Evolutionary conservation across 2,329 filamentous ascomycete genomes (phyloP).

Genomic region (Xylaria hypoxylon): DNA sequence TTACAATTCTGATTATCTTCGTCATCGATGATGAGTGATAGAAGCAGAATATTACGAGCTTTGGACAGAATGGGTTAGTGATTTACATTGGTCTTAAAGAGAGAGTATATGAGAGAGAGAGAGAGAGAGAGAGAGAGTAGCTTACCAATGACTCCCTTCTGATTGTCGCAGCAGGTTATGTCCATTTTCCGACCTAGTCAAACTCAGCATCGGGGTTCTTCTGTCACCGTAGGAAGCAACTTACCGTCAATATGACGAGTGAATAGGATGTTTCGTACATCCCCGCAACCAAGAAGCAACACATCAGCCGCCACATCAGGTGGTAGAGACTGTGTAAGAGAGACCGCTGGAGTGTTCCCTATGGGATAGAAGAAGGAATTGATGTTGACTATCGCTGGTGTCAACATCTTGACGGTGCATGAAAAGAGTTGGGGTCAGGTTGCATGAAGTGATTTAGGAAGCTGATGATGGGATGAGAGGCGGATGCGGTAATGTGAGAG

Average conservation of each 20-base stretch:
- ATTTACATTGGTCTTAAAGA: neutral
- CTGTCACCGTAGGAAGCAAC: slow-evolving; percentile 43
- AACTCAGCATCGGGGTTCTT: slow-evolving; percentile 33
- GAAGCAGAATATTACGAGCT: slow-evolving; percentile 65
- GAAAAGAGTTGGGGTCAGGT: no score
- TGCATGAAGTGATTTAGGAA: neutral
- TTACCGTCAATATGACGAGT: slow-evolving; percentile 58
- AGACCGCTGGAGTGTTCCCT: slow-evolving; percentile 39
- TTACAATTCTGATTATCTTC: slow-evolving; percentile 39
- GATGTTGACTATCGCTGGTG: slow-evolving; percentile 16
- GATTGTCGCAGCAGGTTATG: slow-evolving; percentile 67
- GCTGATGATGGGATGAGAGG: no score
- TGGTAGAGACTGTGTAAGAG: slow-evolving; percentile 36
- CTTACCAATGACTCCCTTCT: slow-evolving; percentile 64
- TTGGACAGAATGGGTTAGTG: slow-evolving; percentile 2
- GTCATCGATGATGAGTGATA: slow-evolving; percentile 62
- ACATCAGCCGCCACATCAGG: slow-evolving; percentile 46
- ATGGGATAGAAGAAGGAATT: slow-evolving; percentile 35
- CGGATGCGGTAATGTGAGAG: no score
- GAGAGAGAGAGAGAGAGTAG: neutral
- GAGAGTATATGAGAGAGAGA: neutral
- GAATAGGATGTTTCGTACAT: slow-evolving; percentile 67
- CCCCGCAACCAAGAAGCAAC: slow-evolving; percentile 67
- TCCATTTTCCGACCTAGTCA: slow-evolving; percentile 57
- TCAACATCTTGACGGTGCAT: slow-evolving; percentile 28